Evolutionary conservation across 2,329 filamentous ascomycete species (phyloP), one percentile per base, ranked within the genome.

Genomic region (Ceratocystis albifundus): DNA sequence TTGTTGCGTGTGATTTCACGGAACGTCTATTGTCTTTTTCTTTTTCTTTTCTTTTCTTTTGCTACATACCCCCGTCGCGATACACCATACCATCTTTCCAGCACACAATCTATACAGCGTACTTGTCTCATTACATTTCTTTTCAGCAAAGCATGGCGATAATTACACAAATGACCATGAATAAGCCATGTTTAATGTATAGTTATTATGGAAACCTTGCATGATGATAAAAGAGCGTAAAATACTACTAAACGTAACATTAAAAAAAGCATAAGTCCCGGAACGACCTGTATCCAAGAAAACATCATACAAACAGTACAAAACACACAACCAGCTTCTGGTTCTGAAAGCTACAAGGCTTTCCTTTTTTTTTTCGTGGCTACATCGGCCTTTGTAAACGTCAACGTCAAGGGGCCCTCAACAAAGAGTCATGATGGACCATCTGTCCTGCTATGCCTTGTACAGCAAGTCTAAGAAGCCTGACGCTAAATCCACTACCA

Each of bases 401-500:
- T 7, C 20, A 50, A 50, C 0, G 4, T 7, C 20, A 50, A 50
- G n/a, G 46, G 22, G 7, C n/a, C 3, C 8, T 12, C 20, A 25
- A 25, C 4, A 25, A 53, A 3, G 7, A 1, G 48, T 22, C 1
- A 25, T 1, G 8, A 12, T 25, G 2, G 28, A 25, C 7, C 25
- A 59, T 6, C 22, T 22, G 7, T 53, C 28, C 15, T 36, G 25
- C 77, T 78, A 94, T 68, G 88, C 87, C 80, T 96, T 96, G 77
- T 96, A 96, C 75, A 96, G 74, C 64, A 94, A 87, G 77, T 97
- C 92, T 73, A 97, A 80, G 76, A 97, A 99, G 0, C 91, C 93
- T 70, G 82, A 89, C 1, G 92, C 93, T 73, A 99, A 77, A 72
- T 96, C 90, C 70, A 90, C 89, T 41, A 99, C 91, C 44, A 99